Evolutionary conservation across 202 grass and related monocot genomes (phyloP).

Genomic region (Saccharum hybrid): DNA sequence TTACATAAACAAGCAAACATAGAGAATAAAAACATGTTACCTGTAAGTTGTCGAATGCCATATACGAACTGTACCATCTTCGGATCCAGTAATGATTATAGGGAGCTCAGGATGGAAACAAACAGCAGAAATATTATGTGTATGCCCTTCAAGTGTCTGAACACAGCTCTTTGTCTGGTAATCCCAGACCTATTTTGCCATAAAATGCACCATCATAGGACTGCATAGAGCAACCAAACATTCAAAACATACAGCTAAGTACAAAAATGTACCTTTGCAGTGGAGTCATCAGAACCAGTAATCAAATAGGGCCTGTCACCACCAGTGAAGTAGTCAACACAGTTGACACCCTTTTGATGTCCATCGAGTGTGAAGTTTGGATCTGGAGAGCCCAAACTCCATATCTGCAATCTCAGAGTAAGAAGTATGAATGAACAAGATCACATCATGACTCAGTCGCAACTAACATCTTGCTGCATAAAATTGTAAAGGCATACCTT

Average conservation of each 20-base stretch:
- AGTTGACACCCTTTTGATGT: constrained; percentile 87
- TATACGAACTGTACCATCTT: constrained; percentile 84
- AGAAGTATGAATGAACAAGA: constrained; percentile 15
- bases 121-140: constrained; percentile 85
- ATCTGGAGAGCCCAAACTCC: constrained; percentile 90
- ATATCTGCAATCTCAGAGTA: constrained; percentile 62
- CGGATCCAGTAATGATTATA: constrained; percentile 87
- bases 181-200: constrained; percentile 80
- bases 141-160: constrained; percentile 89
- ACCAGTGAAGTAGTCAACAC: constrained; percentile 91
- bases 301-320: constrained; percentile 88
- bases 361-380: constrained; percentile 89
- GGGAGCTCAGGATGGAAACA: constrained; percentile 93
- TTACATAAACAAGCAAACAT: background rate
- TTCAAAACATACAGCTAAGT: constrained; percentile 26
- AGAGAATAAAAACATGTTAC: constrained; percentile 45
- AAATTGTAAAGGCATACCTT: constrained; percentile 52
- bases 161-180: constrained; percentile 92
- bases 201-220: constrained; percentile 42
- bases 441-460: constrained; percentile 18
- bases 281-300: constrained; percentile 89
- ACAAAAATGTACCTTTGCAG: constrained; percentile 69
- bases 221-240: background rate
- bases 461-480: constrained; percentile 15
- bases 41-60: constrained; percentile 92